These are phyloP conservation scores for Phytophthora foliorum DNA, from an alignment of 352 stramenopile genomes.

Conservation along the genomic window DNA sequence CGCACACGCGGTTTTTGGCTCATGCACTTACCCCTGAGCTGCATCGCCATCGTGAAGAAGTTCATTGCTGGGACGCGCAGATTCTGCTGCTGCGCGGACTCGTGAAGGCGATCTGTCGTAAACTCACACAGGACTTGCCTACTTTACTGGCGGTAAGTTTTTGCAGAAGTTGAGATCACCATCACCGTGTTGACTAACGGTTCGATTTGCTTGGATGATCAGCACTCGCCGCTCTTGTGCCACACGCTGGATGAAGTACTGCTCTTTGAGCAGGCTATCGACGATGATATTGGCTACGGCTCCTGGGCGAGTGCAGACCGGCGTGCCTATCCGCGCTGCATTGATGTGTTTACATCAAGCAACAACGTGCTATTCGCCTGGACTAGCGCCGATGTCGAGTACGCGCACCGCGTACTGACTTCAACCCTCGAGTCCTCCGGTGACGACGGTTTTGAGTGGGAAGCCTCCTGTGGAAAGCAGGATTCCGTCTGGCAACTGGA, in stretches of 20 bases:
- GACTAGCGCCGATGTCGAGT: slow-evolving; percentile 69
- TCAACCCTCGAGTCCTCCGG: slow-evolving; percentile 18
- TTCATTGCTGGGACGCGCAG: slow-evolving; percentile 69
- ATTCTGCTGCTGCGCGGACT: slow-evolving; percentile 68
- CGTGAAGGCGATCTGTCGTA: slow-evolving; percentile 50
- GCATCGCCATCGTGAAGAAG: slow-evolving; percentile 46
- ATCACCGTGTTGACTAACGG: too few relatives aligned
- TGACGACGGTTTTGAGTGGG: slow-evolving; percentile 9
- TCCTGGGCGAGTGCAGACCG: slow-evolving; percentile 56
- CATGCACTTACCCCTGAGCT: slow-evolving; percentile 57
- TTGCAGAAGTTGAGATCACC: neutral
- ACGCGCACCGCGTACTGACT: slow-evolving; percentile 54
- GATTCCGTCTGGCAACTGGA: slow-evolving; percentile 37
- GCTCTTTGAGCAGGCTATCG: slow-evolving; percentile 73
- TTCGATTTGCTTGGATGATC: neutral
- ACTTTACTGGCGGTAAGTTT: slow-evolving; percentile 51
- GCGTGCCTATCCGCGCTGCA: slow-evolving; percentile 56
- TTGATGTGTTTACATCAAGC: slow-evolving; percentile 70
- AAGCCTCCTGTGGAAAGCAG: slow-evolving; percentile 10
- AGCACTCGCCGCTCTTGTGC: slow-evolving; percentile 65
- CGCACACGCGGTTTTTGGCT: slow-evolving; percentile 55
- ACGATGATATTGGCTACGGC: slow-evolving; percentile 73
- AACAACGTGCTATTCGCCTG: slow-evolving; percentile 70
- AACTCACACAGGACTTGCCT: slow-evolving; percentile 60
- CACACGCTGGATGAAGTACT: slow-evolving; percentile 81